phyloP scores from a whole-genome alignment of 1,139 yeast species.

The Candida albicans region DNA sequence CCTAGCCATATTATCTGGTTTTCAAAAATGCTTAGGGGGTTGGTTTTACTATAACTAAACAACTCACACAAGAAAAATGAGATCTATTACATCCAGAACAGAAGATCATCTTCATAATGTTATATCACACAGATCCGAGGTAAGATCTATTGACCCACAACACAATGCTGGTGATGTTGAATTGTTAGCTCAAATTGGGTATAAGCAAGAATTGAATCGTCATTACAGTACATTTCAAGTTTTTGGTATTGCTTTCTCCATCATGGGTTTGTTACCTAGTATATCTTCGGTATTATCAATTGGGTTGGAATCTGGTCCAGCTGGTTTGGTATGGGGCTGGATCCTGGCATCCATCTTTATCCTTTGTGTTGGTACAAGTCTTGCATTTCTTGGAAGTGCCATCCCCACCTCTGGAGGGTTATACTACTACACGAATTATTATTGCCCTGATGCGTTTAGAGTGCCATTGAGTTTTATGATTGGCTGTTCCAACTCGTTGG shows the following conservation, averaged over 20 bases:
- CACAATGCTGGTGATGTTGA: slow-evolving; percentile 42
- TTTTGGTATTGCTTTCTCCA: slow-evolving; percentile 53
- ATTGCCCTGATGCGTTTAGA: slow-evolving; percentile 30
- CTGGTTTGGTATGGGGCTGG: slow-evolving; percentile 72
- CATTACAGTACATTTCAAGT: slow-evolving; percentile 50
- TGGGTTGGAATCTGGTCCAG: slow-evolving; percentile 44
- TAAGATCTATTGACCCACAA: slow-evolving; percentile 26
- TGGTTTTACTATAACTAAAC: too few relatives aligned
- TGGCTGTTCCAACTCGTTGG: slow-evolving; percentile 39
- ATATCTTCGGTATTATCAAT: slow-evolving; percentile 37
- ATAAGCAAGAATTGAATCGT: slow-evolving; percentile 51
- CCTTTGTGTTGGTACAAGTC: slow-evolving; percentile 57
- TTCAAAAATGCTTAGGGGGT: not conserved
- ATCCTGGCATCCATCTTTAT: slow-evolving; percentile 59
- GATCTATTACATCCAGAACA: slow-evolving; percentile 19
- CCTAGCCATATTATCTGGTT: not conserved
- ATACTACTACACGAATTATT: slow-evolving; percentile 54
- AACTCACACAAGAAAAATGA: slow-evolving; percentile 4
- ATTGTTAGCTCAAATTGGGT: slow-evolving; percentile 53
- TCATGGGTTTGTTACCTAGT: slow-evolving; percentile 53
- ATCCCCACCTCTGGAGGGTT: slow-evolving; percentile 75
- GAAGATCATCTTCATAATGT: slow-evolving; percentile 24
- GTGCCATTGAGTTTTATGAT: slow-evolving; percentile 47
- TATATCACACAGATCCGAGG: slow-evolving; percentile 25
- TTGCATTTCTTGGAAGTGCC: slow-evolving; percentile 66